Base-by-base conservation (phyloP, 495 filamentous ascomycete genomes). In the Podospora bellae-mahoneyi region DNA sequence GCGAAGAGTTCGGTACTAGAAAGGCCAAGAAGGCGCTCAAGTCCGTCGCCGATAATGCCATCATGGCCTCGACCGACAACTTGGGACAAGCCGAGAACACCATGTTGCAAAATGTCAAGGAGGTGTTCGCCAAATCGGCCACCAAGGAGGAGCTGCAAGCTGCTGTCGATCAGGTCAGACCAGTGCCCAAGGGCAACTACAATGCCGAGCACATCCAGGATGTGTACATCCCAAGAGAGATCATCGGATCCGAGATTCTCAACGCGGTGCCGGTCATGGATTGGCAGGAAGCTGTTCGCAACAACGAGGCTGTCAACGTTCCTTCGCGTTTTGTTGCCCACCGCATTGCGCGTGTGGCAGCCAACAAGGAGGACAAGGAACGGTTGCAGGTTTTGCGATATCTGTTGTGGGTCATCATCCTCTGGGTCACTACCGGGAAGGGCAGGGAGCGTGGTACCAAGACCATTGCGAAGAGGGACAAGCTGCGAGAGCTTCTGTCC, bases 1-100 rank as follows among this genome's bases (percentile, higher is more conserved):
- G 93, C 68, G 86, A 92, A 73, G 88, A 90, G 61, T 99, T 99
- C 80, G 96, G 95, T 70, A 97, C 93, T 44, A 96, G 92, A 81
- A 96, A 96, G 80, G 88, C 96, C 2, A 90, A 91, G 83, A 96
- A 96, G 79, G 90, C 90, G 2, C 88, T 94, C 67, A 86, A 85
- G 28, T 88, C 89, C 39, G 80, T 90, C 62, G 89, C 91, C 26
- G 88, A 92, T 74, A 96, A 96, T 71, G 91, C 92, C 54, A 92
- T 96, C 68, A 72, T 77, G 19, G 77, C 78, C 65, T 80, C 69
- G 30, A 64, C 64, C 66, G 61, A 75, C 61, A 73, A 81, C 39
- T 78, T 90, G 61, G 84, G 84, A 72, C 78, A 85, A 19, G 82
- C 85, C 48, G 86, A 89, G 54, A 79, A 84, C 27, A 89, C 87